Conservation (phyloP, 2,329 filamentous ascomycete genomes). For the Phialophora macrospora region DNA sequence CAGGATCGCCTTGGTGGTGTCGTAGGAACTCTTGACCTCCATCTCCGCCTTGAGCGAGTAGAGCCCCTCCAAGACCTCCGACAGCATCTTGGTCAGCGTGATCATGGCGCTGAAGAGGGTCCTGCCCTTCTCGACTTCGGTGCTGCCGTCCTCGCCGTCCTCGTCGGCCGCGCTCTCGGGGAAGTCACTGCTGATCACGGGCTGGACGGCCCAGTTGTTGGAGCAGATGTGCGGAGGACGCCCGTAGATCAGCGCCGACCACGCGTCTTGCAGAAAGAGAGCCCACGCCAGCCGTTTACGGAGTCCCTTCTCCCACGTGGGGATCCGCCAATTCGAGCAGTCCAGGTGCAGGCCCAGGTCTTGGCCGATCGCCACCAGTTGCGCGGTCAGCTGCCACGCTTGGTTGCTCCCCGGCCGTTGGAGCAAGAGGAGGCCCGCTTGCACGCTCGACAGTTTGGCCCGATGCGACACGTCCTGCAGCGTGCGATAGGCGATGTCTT, state of each 20-base stretch:
- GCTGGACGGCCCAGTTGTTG: constrained; percentile 61
- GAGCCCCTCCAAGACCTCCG: constrained; percentile 58
- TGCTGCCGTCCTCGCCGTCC: constrained; percentile 41
- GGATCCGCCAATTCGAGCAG: constrained; percentile 66
- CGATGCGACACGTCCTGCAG: constrained; percentile 38
- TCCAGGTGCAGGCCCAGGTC: constrained; percentile 66
- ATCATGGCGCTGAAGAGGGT: constrained; percentile 59
- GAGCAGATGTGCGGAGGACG: constrained; percentile 61
- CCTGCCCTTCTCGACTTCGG: constrained; percentile 49
- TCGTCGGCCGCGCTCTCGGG: constrained; percentile 42
- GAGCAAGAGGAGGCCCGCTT: constrained; percentile 60
- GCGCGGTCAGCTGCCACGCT: constrained; percentile 57
- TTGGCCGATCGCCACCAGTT: constrained; percentile 63
- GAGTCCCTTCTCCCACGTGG: constrained; percentile 66
- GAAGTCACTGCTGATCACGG: constrained; percentile 54
- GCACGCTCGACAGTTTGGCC: constrained; percentile 60
- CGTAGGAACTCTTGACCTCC: constrained; percentile 35
- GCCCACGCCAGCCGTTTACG: constrained; percentile 68
- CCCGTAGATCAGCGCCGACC: constrained; percentile 63
- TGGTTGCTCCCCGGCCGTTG: constrained; percentile 54
- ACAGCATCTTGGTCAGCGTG: constrained; percentile 57
- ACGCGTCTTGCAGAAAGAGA: constrained; percentile 69
- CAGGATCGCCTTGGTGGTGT: constrained; percentile 54
- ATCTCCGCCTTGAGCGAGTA: constrained; percentile 55
- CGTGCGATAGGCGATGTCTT: constrained; percentile 36